Evolutionary conservation across 306 rosid genomes (phyloP), one percentile per base, ranked within the genome.

Genomic region (Biancaea sappan): DNA sequence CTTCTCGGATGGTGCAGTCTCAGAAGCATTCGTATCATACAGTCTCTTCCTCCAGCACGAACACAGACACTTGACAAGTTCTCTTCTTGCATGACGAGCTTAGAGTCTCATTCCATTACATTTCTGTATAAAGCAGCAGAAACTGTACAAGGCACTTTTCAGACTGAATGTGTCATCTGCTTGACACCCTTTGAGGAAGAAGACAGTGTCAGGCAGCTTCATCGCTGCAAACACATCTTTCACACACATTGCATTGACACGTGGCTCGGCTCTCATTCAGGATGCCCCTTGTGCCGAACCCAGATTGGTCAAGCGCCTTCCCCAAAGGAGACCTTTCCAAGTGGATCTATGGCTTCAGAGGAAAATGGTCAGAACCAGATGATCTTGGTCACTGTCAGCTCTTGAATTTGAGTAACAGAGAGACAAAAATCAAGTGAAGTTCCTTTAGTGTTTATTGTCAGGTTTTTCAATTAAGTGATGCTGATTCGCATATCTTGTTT

Each of bases 201-300:
- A 25, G 84, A 84, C 6, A 67, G 75, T 19, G 64, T 80, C 0
- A 53, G 84, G 12, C 76, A 69, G 72, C 87, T 80, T 73, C 84
- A 77, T 51, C 54, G n/a, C 7, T 84, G 87, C 80, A 80, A 15
- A 22, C 87, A 84, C 37, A 19, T 73, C 18, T 84, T 84, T 51
- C 87, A 84, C 31, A 80, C 75, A 1, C n/a, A 31, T 63, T 84
- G 87, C 54, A 72, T 84, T 9, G 84, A 84, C 37, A 69, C n/a
- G 43, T 84, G 87, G 87, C 74, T 84, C 12, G 50, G 52, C 18
- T 73, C 84, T 56, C 78, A 73, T 41, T 72, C 78, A 11, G 87
- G 84, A 0, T 84, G 87, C 37, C 87, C 87, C 5, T 15, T 84
- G 22, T 84, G 87, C 34, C 82, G 85, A 21, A 29, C 75, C 66